phyloP scores from a whole-genome alignment of 2,329 filamentous ascomycete genomes.

The Sporothrix protearum region DNA sequence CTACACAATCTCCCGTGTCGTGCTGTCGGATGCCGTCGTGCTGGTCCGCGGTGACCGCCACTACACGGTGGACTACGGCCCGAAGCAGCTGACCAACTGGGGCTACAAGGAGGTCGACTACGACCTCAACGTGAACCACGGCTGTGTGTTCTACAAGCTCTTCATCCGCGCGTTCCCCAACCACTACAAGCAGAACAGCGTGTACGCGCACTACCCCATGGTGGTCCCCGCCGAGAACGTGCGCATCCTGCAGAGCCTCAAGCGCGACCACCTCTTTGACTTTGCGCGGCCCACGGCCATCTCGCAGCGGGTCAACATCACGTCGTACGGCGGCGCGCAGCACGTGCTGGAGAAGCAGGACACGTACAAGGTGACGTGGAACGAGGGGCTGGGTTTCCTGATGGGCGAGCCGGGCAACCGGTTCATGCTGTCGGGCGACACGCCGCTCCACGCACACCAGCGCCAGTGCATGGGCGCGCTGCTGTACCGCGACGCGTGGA shows the following conservation, averaged over 20 bases:
- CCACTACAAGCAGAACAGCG: constrained; percentile 72
- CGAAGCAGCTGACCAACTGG: constrained; percentile 76
- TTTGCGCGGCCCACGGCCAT: constrained; percentile 59
- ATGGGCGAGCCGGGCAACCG: constrained; percentile 53
- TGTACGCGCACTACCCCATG: constrained; percentile 79
- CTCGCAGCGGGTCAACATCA: constrained; percentile 52
- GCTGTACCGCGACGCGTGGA: constrained; percentile 61
- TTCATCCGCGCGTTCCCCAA: constrained; percentile 75
- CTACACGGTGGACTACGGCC: constrained; percentile 74
- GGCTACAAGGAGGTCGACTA: constrained; percentile 72
- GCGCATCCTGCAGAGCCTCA: constrained; percentile 65
- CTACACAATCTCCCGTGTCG: constrained; percentile 72
- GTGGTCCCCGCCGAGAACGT: constrained; percentile 66
- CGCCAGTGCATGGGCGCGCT: constrained; percentile 53
- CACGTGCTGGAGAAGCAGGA: constrained; percentile 58
- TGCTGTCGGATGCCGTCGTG: constrained; percentile 74
- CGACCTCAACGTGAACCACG: constrained; percentile 70
- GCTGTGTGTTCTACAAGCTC: constrained; percentile 81
- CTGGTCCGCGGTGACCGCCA: constrained; percentile 74
- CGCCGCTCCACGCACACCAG: constrained; percentile 47
- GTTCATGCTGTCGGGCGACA: constrained; percentile 56
- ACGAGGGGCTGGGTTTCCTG: constrained; percentile 59
- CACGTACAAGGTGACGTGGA: constrained; percentile 64
- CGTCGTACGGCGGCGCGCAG: constrained; percentile 59
- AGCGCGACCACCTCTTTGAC: constrained; percentile 65